A percentile compares a stretch with the other conserved stretches of the same genome.
Conservation (phyloP, 1,139 yeast species). For the Eremothecium gossypii region DNA sequence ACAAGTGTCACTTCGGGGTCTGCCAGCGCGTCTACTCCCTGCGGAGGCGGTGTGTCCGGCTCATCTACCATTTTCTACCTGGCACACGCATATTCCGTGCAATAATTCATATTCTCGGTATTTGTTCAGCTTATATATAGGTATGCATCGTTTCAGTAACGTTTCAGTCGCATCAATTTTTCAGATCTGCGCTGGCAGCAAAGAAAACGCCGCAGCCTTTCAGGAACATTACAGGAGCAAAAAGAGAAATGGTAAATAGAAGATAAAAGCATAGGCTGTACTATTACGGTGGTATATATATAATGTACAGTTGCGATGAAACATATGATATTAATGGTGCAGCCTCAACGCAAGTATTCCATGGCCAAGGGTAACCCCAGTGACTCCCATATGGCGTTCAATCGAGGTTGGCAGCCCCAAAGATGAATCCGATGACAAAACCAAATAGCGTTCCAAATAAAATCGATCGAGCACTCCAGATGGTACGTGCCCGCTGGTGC, state of each 20-base stretch:
- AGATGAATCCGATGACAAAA: slow-evolving; percentile 14
- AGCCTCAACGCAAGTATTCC: no score
- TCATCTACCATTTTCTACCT: no score
- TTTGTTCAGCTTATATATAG: background rate
- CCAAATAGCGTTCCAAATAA: slow-evolving; percentile 14
- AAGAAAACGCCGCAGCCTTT: background rate
- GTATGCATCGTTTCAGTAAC: background rate
- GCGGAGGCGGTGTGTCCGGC: no score
- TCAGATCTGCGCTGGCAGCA: background rate
- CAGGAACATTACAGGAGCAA: background rate
- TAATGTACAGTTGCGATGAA: no score
- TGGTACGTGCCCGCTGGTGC: background rate
- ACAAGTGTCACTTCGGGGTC: no score
- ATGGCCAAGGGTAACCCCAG: no score
- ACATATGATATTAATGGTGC: no score
- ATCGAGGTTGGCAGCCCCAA: slow-evolving; percentile 8
- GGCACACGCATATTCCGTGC: no score
- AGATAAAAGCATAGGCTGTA: background rate
- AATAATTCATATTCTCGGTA: no score
- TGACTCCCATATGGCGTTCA: background rate
- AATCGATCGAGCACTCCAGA: background rate
- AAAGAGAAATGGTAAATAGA: background rate
- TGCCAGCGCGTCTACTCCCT: no score
- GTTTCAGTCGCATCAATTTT: background rate
- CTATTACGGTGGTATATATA: no score